These are phyloP conservation scores for Leccinum longicurvipes DNA, from an alignment of 768 basidiomycete genomes.

Conservation along the genomic window DNA sequence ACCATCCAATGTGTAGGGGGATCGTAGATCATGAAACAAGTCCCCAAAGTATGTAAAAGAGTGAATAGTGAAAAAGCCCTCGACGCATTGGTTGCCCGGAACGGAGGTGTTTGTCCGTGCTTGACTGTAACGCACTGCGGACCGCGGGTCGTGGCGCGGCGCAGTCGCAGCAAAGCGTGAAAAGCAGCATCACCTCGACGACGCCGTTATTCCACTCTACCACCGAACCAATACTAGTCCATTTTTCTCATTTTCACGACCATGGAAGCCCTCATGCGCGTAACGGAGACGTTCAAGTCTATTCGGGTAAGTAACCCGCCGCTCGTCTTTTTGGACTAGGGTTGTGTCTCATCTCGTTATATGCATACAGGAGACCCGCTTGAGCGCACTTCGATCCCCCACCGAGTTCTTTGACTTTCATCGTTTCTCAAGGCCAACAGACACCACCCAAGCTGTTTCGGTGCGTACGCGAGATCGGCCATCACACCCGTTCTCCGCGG, in stretches of 20 bases:
- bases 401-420: constrained; percentile 82
- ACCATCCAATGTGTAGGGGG: neutral
- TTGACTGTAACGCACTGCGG: neutral
- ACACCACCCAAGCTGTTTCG: constrained; percentile 74
- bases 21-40: neutral
- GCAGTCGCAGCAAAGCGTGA: neutral
- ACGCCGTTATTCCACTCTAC: neutral
- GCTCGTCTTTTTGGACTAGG: neutral
- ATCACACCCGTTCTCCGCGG: neutral
- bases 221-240: neutral
- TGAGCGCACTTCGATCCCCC: constrained; percentile 70
- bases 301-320: constrained; percentile 52
- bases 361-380: constrained; percentile 62
- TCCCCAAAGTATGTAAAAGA: neutral
- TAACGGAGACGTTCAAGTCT: constrained; percentile 64
- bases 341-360: neutral
- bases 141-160: neutral
- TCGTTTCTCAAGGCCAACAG: constrained; percentile 79
- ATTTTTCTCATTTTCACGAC: neutral
- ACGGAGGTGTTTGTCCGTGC: neutral
- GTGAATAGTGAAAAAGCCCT: neutral
- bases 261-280: constrained; percentile 69
- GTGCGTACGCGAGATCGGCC: constrained; percentile 39
- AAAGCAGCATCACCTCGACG: neutral
- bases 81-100: neutral